A percentile compares a stretch with the other conserved stretches of the same genome.
Evolutionary conservation across 805 yeast genomes (phyloP).

Genomic region (Nakazawaea ishiwadae): DNA sequence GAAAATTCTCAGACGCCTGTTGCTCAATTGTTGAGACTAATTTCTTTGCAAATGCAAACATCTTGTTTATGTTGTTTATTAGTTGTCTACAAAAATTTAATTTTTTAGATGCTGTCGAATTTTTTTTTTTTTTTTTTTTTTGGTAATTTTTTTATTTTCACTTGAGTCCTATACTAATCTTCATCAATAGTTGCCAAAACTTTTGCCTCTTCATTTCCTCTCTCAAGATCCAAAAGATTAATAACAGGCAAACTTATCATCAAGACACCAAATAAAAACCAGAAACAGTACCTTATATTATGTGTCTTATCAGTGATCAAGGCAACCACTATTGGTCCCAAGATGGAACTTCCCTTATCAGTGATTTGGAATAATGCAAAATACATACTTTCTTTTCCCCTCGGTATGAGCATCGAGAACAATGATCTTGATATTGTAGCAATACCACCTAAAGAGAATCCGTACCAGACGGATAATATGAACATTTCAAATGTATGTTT

Average conservation of each 20-base stretch:
- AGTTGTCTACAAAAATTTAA: no score
- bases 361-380: constrained; percentile 75
- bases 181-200: constrained; percentile 28
- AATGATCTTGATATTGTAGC: constrained; percentile 66
- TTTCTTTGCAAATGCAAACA: constrained; percentile 65
- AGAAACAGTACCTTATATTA: constrained; percentile 69
- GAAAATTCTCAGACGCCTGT: constrained; percentile 23
- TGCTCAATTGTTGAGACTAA: constrained; percentile 50
- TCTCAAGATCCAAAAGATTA: constrained; percentile 46
- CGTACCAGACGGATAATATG: constrained; percentile 68
- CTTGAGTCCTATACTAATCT: constrained; percentile 13
- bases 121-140: not conserved
- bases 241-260: constrained; percentile 56
- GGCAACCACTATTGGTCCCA: constrained; percentile 75
- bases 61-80: no score
- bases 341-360: constrained; percentile 72
- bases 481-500: constrained; percentile 66
- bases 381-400: constrained; percentile 70
- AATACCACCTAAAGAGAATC: constrained; percentile 68
- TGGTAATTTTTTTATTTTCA: not conserved
- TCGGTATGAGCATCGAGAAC: constrained; percentile 65
- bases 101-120: no score
- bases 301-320: constrained; percentile 68
- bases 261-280: constrained; percentile 51
- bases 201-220: constrained; percentile 56